Evolutionary conservation across 192 early-diverging fungal genomes (phyloP), one percentile per base, ranked within the genome.

Genomic region (Diversispora epigaea): DNA sequence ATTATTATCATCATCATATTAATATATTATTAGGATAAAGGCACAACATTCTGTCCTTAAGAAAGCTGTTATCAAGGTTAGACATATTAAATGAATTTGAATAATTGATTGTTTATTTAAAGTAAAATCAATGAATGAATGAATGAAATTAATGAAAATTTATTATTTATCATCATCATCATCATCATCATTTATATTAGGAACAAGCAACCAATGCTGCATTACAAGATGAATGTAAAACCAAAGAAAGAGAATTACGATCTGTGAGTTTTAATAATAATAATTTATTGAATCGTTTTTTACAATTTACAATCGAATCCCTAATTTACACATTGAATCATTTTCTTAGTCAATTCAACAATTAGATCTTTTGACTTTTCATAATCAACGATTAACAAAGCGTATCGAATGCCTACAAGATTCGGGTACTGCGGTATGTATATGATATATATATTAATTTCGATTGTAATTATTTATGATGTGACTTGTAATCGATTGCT

Each of bases 31-130:
- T 63, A 86, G 85, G 25, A 83, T 89, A 54, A 89, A 89, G 60
- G 87, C 87, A 21, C 87, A 87, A 66, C 87, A 89, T 73, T 76
- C 83, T 2, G 82, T 89, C 11, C 68, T 89, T 17, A 89, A 87
- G 71, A 89, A 85, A 55, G 86, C 86, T 17, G 83, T 89, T 45
- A 78, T 84, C 12, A 84, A 89, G 79, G 87, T 87, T 64, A 44
- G 39, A 17, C 6, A n/a, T 11, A 32, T 10, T 19, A 17, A 8
- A n/a, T 17, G 41, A 43, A 43, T 62, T 73, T 21, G 25, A 17
- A 19, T 56, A 15, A 45, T 32, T 4, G 17, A 8, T 43, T 15
- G 15, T n/a, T 17, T 64, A 43, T 43, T 6, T n/a, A 44, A 11
- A 17, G n/a, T 54, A 14, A 54, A 54, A 3, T 0, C 50, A 54